These are phyloP conservation scores for Brettanomyces bruxellensis DNA, from an alignment of 805 yeast genomes.

Conservation along the genomic window DNA sequence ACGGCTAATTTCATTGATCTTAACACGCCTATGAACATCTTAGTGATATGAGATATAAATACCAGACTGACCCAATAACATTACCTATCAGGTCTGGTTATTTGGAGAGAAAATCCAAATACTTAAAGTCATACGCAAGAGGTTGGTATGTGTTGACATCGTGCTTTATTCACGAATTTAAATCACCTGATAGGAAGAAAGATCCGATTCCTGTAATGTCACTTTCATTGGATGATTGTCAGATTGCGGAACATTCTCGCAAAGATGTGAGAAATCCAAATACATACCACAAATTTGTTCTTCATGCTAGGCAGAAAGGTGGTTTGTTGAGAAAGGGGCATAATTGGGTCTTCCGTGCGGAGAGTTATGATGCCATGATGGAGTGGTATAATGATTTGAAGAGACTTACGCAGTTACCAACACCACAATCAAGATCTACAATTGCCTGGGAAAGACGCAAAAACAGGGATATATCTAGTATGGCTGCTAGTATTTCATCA, in stretches of 20 bases:
- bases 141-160: slow-evolving; percentile 92
- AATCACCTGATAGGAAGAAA: slow-evolving; percentile 68
- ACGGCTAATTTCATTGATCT: slow-evolving; percentile 55
- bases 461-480: slow-evolving; percentile 10
- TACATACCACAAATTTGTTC: slow-evolving; percentile 64
- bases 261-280: slow-evolving; percentile 50
- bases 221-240: slow-evolving; percentile 67
- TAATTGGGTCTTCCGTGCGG: slow-evolving; percentile 93
- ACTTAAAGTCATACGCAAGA: slow-evolving; percentile 78
- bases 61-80: slow-evolving; percentile 63
- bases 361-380: slow-evolving; percentile 68
- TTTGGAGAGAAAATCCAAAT: slow-evolving; percentile 86
- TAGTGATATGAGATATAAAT: slow-evolving; percentile 55
- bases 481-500: slow-evolving; percentile 3
- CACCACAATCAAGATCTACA: slow-evolving; percentile 50
- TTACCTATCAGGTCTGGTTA: slow-evolving; percentile 65
- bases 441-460: slow-evolving; percentile 29
- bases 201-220: slow-evolving; percentile 83
- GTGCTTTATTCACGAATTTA: slow-evolving; percentile 83
- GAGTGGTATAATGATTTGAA: slow-evolving; percentile 79
- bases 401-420: slow-evolving; percentile 51
- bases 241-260: slow-evolving; percentile 73
- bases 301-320: slow-evolving; percentile 63
- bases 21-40: slow-evolving; percentile 44
- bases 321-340: slow-evolving; percentile 76